Evolutionary conservation across 495 filamentous ascomycete species (phyloP), one percentile per base, ranked within the genome.

Genomic region (Talaromyces wortmannii): DNA sequence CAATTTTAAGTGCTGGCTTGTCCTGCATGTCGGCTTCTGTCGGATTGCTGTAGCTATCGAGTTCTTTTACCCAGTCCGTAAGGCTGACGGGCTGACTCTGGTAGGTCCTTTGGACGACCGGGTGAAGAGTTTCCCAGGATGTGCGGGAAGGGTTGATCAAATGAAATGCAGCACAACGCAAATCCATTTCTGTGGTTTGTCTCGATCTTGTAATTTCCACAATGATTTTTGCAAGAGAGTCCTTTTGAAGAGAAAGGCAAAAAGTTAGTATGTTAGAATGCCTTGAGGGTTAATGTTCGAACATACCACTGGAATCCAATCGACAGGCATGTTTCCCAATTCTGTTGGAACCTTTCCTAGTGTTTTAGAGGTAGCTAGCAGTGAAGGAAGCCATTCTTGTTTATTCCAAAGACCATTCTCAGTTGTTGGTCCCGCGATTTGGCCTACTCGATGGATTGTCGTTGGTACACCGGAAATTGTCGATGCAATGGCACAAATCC

Each of bases 371-470:
- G 68, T 66, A 10, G 59, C 55, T 6, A 73, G 48, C 10, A 74
- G 42, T 0, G 61, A 58, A 0, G 68, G 66, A 0, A 72, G 13
- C 70, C 69, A 73, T 31, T 75, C 72, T 2, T 64, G 56, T 31
- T 52, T 54, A 48, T 67, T 73, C 70, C 72, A 75, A 6, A 58
- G 30, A 0, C 72, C 72, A 4, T 47, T 40, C 18, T 53, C 11
- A 0, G 57, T 59, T 4, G 54, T 58, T 2, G 83, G 78, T 0
- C 84, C 83, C 0, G 62, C 77, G 48, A 86, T 76, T 60, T 86
- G 83, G 0, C 83, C 83, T 1, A 84, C 75, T 0, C 84, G 75
- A 53, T 75, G 69, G 13, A 83, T 63, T 1, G 71, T 73, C 0
- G 68, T 69, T 5, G 72, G 69, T 0, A 85, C 68, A n/a, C 68